Percentiles rank a stretch among this genome's conserved stretches.
Conservation (phyloP, 2,329 filamentous ascomycete genomes). For the Talaromyces sp. region DNA sequence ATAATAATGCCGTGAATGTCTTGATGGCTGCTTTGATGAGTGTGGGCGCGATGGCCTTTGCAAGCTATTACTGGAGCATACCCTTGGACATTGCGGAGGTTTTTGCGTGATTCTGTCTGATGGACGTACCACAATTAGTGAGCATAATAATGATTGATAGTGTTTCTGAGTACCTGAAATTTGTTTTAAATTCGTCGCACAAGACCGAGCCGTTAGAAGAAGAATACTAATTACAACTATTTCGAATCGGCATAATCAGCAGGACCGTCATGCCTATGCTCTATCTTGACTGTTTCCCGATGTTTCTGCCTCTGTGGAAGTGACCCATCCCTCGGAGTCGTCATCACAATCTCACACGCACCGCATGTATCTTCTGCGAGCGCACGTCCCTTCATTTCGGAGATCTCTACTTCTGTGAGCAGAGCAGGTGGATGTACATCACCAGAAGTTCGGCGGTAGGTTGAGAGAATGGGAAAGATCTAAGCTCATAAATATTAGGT, state of each 20-base stretch:
- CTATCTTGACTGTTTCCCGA: background rate
- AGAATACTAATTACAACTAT: background rate
- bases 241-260: background rate
- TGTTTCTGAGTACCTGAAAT: background rate
- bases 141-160: background rate
- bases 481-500: background rate
- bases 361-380: background rate
- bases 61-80: constrained; percentile 34
- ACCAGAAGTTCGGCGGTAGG: background rate
- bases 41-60: constrained; percentile 65
- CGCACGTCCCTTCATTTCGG: background rate
- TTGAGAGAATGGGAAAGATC: background rate
- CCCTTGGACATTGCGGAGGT: constrained; percentile 10
- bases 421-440: background rate
- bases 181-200: background rate
- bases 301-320: background rate
- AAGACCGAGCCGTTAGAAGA: background rate
- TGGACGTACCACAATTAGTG: background rate
- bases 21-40: constrained; percentile 84
- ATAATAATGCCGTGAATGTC: constrained; percentile 95
- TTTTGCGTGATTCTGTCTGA: background rate
- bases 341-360: background rate
- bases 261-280: background rate
- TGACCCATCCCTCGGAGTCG: background rate
- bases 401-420: background rate